A percentile compares a stretch with the other conserved stretches of the same genome.
Conservation (phyloP, 768 basidiomycete species). For the Xerocomus potaroensis region DNA sequence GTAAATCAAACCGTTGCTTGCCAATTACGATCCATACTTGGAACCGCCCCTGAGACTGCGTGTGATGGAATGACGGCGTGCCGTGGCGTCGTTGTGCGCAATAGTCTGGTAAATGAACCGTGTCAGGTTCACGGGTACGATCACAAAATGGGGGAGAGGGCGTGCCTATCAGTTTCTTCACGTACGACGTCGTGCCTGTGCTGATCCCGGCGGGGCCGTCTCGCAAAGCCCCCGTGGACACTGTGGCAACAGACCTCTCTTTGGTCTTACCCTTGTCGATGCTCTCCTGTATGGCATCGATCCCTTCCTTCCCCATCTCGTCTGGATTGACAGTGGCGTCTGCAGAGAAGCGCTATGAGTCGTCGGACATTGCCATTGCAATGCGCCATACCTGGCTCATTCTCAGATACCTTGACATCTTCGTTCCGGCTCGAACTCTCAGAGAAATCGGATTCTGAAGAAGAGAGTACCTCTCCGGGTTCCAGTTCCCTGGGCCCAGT, state of each 20-base stretch:
- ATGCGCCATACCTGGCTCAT: slow-evolving; percentile 10
- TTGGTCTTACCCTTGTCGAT: slow-evolving; percentile 11
- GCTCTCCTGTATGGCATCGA: not conserved
- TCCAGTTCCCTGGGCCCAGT: slow-evolving; percentile 14
- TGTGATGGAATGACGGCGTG: slow-evolving; percentile 34
- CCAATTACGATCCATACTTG: slow-evolving; percentile 48
- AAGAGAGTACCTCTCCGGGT: slow-evolving; percentile 26
- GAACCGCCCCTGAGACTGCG: slow-evolving; percentile 19
- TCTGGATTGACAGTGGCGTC: not conserved
- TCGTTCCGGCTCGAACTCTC: slow-evolving; percentile 22
- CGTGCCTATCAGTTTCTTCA: slow-evolving; percentile 14
- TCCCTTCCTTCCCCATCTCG: not conserved
- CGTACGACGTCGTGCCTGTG: slow-evolving; percentile 8
- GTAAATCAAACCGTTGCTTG: slow-evolving; percentile 42
- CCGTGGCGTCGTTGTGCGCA: slow-evolving; percentile 13
- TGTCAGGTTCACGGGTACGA: not conserved
- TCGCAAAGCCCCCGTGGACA: not conserved
- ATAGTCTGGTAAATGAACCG: slow-evolving; percentile 15
- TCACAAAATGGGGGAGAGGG: not conserved
- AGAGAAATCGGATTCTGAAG: slow-evolving; percentile 22
- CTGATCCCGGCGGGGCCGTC: not conserved
- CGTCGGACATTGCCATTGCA: too few species aligned
- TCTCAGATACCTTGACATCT: slow-evolving; percentile 4
- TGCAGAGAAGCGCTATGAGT: not conserved
- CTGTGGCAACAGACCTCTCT: slow-evolving; percentile 2